Conservation (phyloP, 202 grass and related monocot genomes). For the Dendrocalamus latiflorus region DNA sequence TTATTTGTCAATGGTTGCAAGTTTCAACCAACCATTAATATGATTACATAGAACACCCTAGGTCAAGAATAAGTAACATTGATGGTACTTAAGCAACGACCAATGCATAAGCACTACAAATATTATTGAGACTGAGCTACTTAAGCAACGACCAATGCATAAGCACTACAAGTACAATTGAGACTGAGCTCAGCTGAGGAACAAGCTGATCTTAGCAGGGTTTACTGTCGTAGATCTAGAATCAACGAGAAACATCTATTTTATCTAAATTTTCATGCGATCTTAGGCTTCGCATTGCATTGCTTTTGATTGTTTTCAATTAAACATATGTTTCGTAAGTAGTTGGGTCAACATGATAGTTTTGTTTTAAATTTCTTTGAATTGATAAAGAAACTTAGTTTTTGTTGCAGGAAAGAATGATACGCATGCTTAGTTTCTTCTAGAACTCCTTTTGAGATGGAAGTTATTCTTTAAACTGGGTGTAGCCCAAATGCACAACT, state of each 20-base stretch:
- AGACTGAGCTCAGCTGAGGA: background rate
- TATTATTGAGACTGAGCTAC: background rate
- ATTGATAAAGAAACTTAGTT: background rate
- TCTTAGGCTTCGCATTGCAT: background rate
- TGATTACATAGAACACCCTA: background rate
- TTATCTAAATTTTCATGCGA: background rate
- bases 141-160: background rate
- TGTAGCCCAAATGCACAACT: background rate
- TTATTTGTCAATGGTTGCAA: conserved; percentile 11
- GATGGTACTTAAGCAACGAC: background rate
- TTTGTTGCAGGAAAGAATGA: background rate
- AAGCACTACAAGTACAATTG: background rate
- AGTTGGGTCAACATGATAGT: background rate
- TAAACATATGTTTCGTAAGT: background rate
- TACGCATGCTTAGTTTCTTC: background rate
- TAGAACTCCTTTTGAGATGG: background rate
- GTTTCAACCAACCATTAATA: background rate
- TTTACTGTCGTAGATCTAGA: background rate
- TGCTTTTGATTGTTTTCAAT: background rate
- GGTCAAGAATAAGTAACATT: background rate
- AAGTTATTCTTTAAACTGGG: background rate
- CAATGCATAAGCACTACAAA: background rate
- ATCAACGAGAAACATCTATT: background rate
- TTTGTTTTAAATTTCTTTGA: background rate
- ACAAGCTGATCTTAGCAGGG: background rate